Conservation (phyloP, 2,329 filamentous ascomycete species). For the Coleophoma eucalyptorum region DNA sequence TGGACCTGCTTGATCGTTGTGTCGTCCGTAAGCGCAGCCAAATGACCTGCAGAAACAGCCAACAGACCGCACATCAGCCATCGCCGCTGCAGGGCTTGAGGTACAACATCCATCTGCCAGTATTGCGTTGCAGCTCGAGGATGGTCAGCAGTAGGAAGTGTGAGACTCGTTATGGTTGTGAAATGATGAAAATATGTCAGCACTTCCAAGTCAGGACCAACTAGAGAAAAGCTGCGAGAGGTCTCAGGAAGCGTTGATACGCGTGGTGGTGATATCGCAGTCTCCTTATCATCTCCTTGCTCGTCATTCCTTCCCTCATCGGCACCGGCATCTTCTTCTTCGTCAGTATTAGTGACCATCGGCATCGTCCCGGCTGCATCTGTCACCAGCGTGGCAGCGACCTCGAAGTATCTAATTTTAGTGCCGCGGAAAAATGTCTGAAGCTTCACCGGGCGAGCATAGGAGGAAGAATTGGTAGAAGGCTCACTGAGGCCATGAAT, state of each 20-base stretch:
- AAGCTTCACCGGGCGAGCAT: conserved; percentile 19
- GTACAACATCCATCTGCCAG: conserved; percentile 1
- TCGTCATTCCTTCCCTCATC: neutral
- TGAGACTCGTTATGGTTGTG: neutral
- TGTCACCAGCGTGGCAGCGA: conserved; percentile 5
- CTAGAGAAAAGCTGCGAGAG: neutral
- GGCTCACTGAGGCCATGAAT: conserved; percentile 15
- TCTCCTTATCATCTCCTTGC: neutral
- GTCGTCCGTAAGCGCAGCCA: conserved; percentile 1
- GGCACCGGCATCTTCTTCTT: neutral
- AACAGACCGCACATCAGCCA: conserved; percentile 3
- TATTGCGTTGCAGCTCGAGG: neutral
- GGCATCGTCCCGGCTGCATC: neutral
- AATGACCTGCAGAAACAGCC: conserved; percentile 1
- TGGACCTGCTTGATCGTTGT: neutral
- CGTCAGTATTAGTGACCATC: neutral
- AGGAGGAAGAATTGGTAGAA: neutral
- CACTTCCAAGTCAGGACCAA: neutral
- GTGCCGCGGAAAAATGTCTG: conserved; percentile 34
- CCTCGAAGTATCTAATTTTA: conserved; percentile 33
- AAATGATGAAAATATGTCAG: conserved; percentile 4
- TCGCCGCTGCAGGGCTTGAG: neutral
- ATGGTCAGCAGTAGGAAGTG: neutral
- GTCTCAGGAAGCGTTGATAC: neutral
- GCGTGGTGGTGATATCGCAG: neutral